Evolutionary conservation across 2,329 filamentous ascomycete genomes (phyloP), one percentile per base, ranked within the genome.

Genomic region (Colletotrichum tamarilloi): DNA sequence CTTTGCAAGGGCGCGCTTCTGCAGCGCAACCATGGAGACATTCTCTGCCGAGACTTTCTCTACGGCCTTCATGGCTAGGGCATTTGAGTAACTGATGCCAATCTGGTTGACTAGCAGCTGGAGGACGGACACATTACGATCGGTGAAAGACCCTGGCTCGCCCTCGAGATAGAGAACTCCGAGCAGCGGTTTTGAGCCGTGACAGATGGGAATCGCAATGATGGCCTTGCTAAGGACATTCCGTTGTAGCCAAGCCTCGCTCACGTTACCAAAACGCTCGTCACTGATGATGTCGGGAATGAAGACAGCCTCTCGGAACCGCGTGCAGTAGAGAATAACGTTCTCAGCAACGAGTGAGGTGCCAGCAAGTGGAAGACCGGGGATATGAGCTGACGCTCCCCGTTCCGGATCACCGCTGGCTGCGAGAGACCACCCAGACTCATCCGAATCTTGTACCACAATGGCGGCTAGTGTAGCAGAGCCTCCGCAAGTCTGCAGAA

Each of bases 11-110:
- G 94, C 92, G 32, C 90, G 89, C 82, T 93, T 95, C 80, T 96
- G 94, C 73, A 95, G 88, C 68, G 91, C 89, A 11, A 95, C 90
- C 92, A 95, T 95, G 1, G 92, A 91, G 32, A 91, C 90, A 76
- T 95, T 95, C 80, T 93, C 92, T 6, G 92, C 92, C 28, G 92
- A 94, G 1, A 95, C 93, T 80, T 93, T 93, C 80, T 95, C 92
- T 8, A 95, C 87, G 52, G 92, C 90, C 80, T 92, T 92, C 84
- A 92, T 89, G 1, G 90, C 88, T 38, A 92, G 82, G 1, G 91
- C 91, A 76, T 93, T 93, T 16, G 90, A 92, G 80, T 92, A 93
- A 80, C 90, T 92, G 81, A 92, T 92, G 75, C 90, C 90, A 46
- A 96, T 94, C 80, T 95, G 94, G 78, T 94, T 94, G 74, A 95